phyloP scores from a whole-genome alignment of 345 rosid genomes.

The Eucalyptus microcorys region DNA sequence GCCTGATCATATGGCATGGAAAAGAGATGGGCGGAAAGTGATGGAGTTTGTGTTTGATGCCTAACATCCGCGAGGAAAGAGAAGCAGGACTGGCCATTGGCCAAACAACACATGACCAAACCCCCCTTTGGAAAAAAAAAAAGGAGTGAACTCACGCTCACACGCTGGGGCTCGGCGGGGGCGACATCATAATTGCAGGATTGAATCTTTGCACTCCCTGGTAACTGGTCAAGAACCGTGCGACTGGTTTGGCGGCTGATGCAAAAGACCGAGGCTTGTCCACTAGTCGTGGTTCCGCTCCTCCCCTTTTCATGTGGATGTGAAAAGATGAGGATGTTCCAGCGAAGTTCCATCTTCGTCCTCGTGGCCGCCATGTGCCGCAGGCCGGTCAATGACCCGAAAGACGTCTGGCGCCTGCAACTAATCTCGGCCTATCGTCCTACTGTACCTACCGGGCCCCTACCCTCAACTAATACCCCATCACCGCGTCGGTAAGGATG shows the following conservation, averaged over 20 bases:
- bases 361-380: neutral
- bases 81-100: neutral
- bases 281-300: neutral
- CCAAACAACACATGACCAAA: neutral
- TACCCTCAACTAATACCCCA: neutral
- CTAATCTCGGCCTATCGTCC: neutral
- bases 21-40: neutral
- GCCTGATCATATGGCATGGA: neutral
- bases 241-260: neutral
- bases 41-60: neutral
- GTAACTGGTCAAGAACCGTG: neutral
- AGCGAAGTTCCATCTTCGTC: neutral
- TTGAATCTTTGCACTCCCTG: neutral
- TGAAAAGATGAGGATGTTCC: neutral
- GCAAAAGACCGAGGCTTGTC: neutral
- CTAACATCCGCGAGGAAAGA: neutral
- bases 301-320: neutral
- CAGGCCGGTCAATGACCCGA: neutral
- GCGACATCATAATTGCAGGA: neutral
- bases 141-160: neutral
- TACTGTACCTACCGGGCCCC: neutral
- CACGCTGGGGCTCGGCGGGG: neutral
- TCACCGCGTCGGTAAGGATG: neutral
- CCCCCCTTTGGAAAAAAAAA: neutral
- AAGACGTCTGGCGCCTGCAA: neutral